Base-by-base conservation (phyloP, 352 stramenopile genomes). In the Phytophthora pinifolia region DNA sequence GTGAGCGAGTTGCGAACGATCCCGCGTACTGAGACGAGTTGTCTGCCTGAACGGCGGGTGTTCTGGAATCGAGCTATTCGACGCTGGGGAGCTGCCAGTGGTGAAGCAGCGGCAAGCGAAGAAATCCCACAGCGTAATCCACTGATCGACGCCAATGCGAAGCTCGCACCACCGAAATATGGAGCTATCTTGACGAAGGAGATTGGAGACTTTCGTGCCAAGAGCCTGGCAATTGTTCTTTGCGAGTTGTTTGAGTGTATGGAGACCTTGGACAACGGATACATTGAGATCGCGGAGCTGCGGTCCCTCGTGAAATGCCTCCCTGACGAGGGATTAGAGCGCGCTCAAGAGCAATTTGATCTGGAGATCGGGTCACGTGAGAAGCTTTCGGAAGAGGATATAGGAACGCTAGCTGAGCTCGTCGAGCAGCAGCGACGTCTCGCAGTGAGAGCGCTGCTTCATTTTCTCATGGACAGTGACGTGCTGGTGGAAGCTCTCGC, bases 191-290 rank as follows among this genome's bases (percentile, higher is more conserved):
- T 71, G 0, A 31, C 15, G 9, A 13, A n/a, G 9, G 42, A 64
- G 9, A 62, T 71, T 13, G 57, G 62, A 17, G 50, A 51, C 6
- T 71, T 73, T 39, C 74, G 78, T 14, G 34, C 52, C 0, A 84
- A 88, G 45, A 45, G 38, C 0, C 54, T 80, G 10, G 51, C 57
- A 1, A 49, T 85, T 29, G 42, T 77, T 14, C 46, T 89, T 2
- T 91, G 79, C 20, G 74, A 83, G 25, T 49, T 91, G 31, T 88
- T 91, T 36, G 81, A 91, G 42, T 61, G 68, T n/a, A 83, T 88
- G 73, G 81, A 91, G 48, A 56, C 70, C 0, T 45, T 67, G 4
- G 81, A 88, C 35, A 80, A 72, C 32, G 75, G 70, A 3, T 81
- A 83, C 50, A 72, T 88, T 13, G 81, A 88, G 4, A 83, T 91